A percentile compares a stretch with the other conserved stretches of the same genome.
Evolutionary conservation across 352 stramenopile species (phyloP).

Genomic region (Globisporangium abappressorium): DNA sequence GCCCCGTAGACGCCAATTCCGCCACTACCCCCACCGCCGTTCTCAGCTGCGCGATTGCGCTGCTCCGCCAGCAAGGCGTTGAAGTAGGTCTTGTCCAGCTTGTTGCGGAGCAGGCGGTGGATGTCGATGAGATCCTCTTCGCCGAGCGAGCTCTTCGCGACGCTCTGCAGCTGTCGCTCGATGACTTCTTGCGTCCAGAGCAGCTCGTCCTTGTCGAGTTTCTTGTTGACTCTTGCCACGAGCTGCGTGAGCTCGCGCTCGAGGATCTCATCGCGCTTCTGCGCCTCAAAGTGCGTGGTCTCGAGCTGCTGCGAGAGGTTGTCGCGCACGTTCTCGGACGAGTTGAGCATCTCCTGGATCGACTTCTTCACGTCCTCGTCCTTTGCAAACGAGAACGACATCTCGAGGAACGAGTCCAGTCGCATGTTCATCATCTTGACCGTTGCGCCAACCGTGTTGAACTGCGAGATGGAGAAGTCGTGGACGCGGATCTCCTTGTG

Average conservation of each 20-base stretch:
- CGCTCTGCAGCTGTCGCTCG: constrained; percentile 57
- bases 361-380: constrained; percentile 74
- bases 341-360: constrained; percentile 56
- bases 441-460: constrained; percentile 44
- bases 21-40: constrained; percentile 5
- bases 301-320: constrained; percentile 51
- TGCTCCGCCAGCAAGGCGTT: constrained; percentile 51
- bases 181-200: constrained; percentile 74
- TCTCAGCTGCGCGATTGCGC: constrained; percentile 24
- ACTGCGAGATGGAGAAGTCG: constrained; percentile 45
- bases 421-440: constrained; percentile 65
- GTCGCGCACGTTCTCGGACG: constrained; percentile 42
- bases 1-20: neutral
- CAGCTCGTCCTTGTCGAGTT: constrained; percentile 74
- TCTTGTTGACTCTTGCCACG: constrained; percentile 62
- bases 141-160: constrained; percentile 61
- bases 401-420: constrained; percentile 61
- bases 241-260: constrained; percentile 63
- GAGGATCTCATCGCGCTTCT: constrained; percentile 47
- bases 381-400: constrained; percentile 64
- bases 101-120: constrained; percentile 46
- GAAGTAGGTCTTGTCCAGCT: constrained; percentile 64
- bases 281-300: constrained; percentile 31
- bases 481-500: constrained; percentile 37
- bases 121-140: constrained; percentile 64